Conservation (phyloP, 1,284 basidiomycete species). For the Trametes sp. region DNA sequence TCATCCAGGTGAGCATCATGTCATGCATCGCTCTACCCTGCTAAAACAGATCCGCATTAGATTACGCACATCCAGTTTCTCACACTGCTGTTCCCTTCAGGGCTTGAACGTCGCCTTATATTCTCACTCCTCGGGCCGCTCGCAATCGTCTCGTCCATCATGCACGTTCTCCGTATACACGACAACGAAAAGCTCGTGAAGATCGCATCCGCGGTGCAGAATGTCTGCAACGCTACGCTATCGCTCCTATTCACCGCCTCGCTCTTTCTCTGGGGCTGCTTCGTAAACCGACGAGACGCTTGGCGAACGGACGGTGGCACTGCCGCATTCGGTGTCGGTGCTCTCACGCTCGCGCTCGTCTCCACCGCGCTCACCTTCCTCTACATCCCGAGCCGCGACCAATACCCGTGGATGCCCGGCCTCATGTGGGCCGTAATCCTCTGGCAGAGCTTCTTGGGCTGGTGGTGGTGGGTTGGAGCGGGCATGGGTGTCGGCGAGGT, state of each 20-base stretch:
- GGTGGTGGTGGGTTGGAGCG: conserved; percentile 99
- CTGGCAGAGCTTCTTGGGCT: conserved; percentile 92
- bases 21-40: background rate
- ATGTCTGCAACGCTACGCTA: conserved; percentile 95
- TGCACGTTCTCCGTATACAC: conserved; percentile 85
- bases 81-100: conserved; percentile 93
- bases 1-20: conserved; percentile 75
- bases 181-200: conserved; percentile 54
- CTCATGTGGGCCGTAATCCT: conserved; percentile 89
- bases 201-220: conserved; percentile 83
- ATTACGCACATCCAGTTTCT: conserved; percentile 98
- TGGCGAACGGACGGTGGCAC: conserved; percentile 98
- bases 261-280: conserved; percentile 92
- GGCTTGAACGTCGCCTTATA: conserved; percentile 90
- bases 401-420: conserved; percentile 86
- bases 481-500: conserved; percentile 76
- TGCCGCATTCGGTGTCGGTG: conserved; percentile 89
- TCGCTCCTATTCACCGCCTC: conserved; percentile 92
- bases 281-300: conserved; percentile 90
- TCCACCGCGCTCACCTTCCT: conserved; percentile 88
- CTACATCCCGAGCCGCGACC: conserved; percentile 82
- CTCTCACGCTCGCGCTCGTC: conserved; percentile 78
- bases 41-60: conserved; percentile 48
- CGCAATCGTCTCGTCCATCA: conserved; percentile 83
- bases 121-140: conserved; percentile 90